Evolutionary conservation across 2,329 filamentous ascomycete genomes (phyloP).

Genomic region (Knufia fluminis): DNA sequence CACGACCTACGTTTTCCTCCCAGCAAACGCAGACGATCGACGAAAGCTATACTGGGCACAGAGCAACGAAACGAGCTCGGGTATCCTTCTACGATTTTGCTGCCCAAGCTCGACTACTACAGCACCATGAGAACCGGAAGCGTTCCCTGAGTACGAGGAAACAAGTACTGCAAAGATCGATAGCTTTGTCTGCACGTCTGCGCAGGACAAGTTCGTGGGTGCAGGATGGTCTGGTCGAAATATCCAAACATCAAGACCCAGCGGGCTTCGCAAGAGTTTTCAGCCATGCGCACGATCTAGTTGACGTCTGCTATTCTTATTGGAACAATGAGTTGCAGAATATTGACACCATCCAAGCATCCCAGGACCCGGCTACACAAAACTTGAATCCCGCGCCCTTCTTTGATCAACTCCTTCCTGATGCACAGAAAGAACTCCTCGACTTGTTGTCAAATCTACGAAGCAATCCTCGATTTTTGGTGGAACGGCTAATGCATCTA

Average conservation of each 20-base stretch:
- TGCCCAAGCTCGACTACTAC: constrained; percentile 32
- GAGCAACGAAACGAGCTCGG: constrained; percentile 21
- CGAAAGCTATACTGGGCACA: constrained; percentile 2
- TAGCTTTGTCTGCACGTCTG: constrained; percentile 35
- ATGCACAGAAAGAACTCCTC: constrained; percentile 65
- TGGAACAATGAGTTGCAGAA: constrained; percentile 27
- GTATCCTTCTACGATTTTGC: constrained; percentile 39
- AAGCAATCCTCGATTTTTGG: constrained; percentile 79
- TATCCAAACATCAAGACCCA: constrained; percentile 38
- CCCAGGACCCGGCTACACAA: not conserved
- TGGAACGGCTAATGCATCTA: constrained; percentile 68
- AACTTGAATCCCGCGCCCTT: constrained; percentile 27
- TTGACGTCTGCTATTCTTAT: constrained; percentile 33
- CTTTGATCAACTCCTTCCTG: constrained; percentile 60
- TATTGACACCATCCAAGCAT: constrained; percentile 25
- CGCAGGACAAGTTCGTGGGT: constrained; percentile 33
- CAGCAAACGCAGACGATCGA: not conserved
- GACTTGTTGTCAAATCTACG: constrained; percentile 73
- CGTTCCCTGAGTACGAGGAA: constrained; percentile 33
- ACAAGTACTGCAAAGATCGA: constrained; percentile 33
- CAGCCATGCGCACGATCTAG: constrained; percentile 36
- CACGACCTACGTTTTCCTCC: not conserved
- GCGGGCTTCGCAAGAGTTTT: constrained; percentile 36
- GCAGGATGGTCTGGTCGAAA: constrained; percentile 38
- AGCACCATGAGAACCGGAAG: constrained; percentile 34